Percentiles rank a stretch among this genome's conserved stretches.
These are phyloP conservation scores for Rhizoclosmatium globosum DNA, from an alignment of 192 early-diverging fungal genomes.

Conservation along the genomic window DNA sequence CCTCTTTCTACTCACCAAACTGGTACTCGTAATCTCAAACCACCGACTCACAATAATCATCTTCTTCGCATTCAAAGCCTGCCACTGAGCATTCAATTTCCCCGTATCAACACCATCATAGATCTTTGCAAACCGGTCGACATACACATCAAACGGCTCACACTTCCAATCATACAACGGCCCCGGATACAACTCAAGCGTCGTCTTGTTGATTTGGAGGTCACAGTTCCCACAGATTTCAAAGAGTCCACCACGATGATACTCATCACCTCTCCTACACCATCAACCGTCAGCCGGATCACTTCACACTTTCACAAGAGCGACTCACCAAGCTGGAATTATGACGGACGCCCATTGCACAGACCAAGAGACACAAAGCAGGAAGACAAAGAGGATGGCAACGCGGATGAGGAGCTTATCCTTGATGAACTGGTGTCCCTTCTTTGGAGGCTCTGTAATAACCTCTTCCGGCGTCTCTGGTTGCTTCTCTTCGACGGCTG, in stretches of 20 bases:
- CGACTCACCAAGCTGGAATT: no score
- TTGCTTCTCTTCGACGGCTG: no score
- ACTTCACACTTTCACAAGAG: no score
- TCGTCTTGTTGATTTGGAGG: neutral
- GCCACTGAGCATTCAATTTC: neutral
- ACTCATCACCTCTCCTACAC: constrained; percentile 11
- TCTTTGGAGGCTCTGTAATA: no score
- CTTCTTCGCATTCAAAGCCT: neutral
- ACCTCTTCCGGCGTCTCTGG: no score
- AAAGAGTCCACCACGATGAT: constrained; percentile 20
- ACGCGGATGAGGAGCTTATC: no score
- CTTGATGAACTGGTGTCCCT: no score
- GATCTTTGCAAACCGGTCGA: neutral
- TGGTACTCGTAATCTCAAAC: neutral
- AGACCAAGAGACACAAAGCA: no score
- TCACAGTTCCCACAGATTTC: constrained; percentile 18
- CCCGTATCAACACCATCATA: no score
- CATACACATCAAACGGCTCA: constrained; percentile 1
- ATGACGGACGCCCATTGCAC: no score
- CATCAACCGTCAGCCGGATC: neutral
- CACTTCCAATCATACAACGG: neutral
- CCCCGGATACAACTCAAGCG: neutral
- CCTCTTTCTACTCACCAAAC: no score
- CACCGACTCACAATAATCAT: neutral
- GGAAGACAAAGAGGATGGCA: no score